These are phyloP conservation scores for Caryocar brasiliense DNA, from an alignment of 441 rosid genomes.

Conservation along the genomic window DNA sequence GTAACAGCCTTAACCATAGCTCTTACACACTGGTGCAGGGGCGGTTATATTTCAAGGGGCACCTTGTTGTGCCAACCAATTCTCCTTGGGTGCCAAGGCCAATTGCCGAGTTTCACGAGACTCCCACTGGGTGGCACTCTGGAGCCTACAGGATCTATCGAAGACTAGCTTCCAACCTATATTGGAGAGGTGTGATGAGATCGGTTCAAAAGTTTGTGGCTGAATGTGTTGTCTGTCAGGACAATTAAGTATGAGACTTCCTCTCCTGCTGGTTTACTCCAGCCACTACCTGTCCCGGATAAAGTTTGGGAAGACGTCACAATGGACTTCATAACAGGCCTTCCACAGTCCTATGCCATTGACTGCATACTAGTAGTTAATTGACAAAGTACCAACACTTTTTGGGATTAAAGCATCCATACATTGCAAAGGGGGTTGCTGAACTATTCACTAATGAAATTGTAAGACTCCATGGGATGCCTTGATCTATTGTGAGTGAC, in stretches of 20 bases:
- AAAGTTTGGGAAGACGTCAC: neutral
- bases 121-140: neutral
- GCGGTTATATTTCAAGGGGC: no score
- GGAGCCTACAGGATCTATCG: no score
- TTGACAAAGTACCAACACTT: no score
- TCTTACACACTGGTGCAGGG: no score
- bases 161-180: neutral
- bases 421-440: neutral
- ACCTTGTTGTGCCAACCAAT: no score
- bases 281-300: neutral
- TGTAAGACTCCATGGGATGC: neutral
- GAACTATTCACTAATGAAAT: neutral
- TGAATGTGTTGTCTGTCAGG: neutral
- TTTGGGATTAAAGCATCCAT: neutral
- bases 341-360: no score
- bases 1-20: no score
- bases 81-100: no score
- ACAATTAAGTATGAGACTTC: neutral
- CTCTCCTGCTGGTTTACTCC: neutral
- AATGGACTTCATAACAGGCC: neutral
- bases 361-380: no score
- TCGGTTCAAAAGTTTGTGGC: no score
- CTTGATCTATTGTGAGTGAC: neutral
- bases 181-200: neutral
- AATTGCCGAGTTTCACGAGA: neutral